Base-by-base conservation (phyloP, 2,329 filamentous ascomycete genomes). In the Apiospora aurea region DNA sequence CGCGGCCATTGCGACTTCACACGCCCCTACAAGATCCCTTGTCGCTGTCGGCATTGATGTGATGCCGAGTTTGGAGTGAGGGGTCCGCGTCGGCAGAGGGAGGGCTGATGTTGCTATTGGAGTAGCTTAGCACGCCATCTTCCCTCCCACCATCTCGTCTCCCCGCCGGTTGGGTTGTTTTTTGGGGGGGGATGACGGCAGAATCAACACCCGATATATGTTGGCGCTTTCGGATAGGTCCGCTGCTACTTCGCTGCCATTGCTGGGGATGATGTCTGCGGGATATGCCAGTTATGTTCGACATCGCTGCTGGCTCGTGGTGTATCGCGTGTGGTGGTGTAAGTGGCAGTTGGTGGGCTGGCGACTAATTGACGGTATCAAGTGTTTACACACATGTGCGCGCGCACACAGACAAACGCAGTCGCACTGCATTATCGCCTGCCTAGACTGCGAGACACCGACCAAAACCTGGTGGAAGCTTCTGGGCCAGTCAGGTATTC, bases 31-130 rank as follows among this genome's bases (percentile, higher is more conserved):
- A n/a, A 24, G 41, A 29, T n/a, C 7, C 18, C 18, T 29, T 26
- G 47, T 68, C 43, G 6, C 41, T 26, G 13, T 68, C 53, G 53
- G 66, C n/a, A 16, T 18, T 67, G 21, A 46, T 47, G 34, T 34
- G 34, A 29, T 44, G 66, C n/a, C n/a, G 10, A 10, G 4, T 41
- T 14, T 10, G 34, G 21, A 41, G 26, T n/a, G 26, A 29, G 57
- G 34, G 57, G 57, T 34, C 11, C 53, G 26, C 53, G 26, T 18
- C 26, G 26, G 53, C 16, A 18, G 34, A 14, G 13, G 57, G 57
- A 64, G 57, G 57, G 57, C 29, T 38, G 53, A 68, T 69, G 68
- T 69, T 69, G 68, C 47, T 69, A 69, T 69, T 44, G 68, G 68
- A n/a, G 68, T 69, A 51, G 68, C 46, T 24, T 51, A 57, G 68